Percentiles rank a stretch among this genome's conserved stretches.
phyloP scores from a whole-genome alignment of 331 rosid genomes.

The Dryas integrifolia region DNA sequence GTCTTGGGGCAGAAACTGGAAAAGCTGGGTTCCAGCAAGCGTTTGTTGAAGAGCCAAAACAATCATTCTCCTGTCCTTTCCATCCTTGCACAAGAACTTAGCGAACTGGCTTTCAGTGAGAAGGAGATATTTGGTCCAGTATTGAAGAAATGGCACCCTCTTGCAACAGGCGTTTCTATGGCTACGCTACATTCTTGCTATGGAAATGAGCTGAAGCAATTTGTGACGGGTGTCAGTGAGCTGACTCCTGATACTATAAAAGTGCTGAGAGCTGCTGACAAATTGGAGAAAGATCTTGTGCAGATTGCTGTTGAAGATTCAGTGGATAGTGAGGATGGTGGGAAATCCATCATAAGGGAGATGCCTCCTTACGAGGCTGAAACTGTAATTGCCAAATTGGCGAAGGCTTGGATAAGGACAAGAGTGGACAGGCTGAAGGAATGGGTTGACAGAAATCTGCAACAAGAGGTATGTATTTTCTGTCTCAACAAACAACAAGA shows the following conservation, averaged over 20 bases:
- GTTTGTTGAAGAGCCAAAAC: constrained; percentile 62
- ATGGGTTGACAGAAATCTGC: constrained; percentile 87
- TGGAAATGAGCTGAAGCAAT: constrained; percentile 79
- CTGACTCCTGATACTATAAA: constrained; percentile 80
- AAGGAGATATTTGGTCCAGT: constrained; percentile 80
- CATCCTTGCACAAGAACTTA: constrained; percentile 71
- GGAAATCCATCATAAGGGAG: constrained; percentile 88
- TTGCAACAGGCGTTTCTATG: constrained; percentile 79
- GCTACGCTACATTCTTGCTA: constrained; percentile 91
- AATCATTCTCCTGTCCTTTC: constrained; percentile 57
- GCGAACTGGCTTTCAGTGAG: constrained; percentile 72
- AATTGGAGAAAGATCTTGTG: constrained; percentile 92
- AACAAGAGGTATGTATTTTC: constrained; percentile 70
- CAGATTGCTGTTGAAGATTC: constrained; percentile 95
- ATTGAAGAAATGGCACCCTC: constrained; percentile 88
- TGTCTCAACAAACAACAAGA: background rate
- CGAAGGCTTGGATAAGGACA: constrained; percentile 74
- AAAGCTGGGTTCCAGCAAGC: constrained; percentile 63
- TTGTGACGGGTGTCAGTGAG: constrained; percentile 55
- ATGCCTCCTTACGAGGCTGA: constrained; percentile 99
- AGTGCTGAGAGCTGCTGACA: constrained; percentile 84
- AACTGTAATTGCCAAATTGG: constrained; percentile 64
- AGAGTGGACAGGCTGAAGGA: constrained; percentile 83
- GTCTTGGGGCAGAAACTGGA: constrained; percentile 62
- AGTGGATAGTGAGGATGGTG: constrained; percentile 95